phyloP scores from a whole-genome alignment of 139 green algal genomes.

The Chlamydomonas applanata region DNA sequence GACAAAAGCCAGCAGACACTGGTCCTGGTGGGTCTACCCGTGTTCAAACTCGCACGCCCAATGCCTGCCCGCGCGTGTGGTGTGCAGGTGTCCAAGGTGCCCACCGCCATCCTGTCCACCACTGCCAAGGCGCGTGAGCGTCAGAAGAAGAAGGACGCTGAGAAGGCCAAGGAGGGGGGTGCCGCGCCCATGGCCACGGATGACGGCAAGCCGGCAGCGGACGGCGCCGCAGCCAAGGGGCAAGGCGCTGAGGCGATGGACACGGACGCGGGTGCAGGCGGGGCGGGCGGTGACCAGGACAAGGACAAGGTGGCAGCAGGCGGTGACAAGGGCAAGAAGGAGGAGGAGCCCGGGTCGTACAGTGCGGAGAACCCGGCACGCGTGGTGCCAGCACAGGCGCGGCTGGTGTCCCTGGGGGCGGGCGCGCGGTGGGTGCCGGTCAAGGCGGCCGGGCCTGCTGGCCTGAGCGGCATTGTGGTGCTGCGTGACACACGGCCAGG shows the following conservation, averaged over 20 bases:
- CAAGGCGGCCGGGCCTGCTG: conserved; percentile 44
- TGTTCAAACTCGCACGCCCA: too few relatives aligned
- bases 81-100: conserved; percentile 76
- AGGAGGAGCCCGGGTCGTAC: conserved; percentile 68
- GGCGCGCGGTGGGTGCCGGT: conserved; percentile 56
- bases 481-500: conserved; percentile 44
- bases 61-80: too few relatives aligned
- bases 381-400: conserved; percentile 66
- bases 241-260: conserved; percentile 1
- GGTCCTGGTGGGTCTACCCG: too few relatives aligned
- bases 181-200: not conserved
- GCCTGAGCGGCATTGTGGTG: conserved; percentile 59
- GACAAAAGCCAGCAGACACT: not conserved
- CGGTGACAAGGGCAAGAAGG: conserved; percentile 36
- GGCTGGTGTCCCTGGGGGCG: conserved; percentile 22
- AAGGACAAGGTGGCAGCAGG: conserved; percentile 25
- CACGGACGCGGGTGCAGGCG: conserved; percentile 23
- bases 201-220: not conserved
- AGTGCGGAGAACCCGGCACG: conserved; percentile 80
- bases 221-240: not conserved
- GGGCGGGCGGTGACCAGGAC: conserved; percentile 14
- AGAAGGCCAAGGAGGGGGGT: conserved; percentile 33
- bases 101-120: conserved; percentile 93
- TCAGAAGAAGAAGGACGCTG: conserved; percentile 74
- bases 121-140: conserved; percentile 82